Evolutionary conservation across 202 grass and related monocot genomes (phyloP), one percentile per base, ranked within the genome.

Genomic region (Panicum hallii): DNA sequence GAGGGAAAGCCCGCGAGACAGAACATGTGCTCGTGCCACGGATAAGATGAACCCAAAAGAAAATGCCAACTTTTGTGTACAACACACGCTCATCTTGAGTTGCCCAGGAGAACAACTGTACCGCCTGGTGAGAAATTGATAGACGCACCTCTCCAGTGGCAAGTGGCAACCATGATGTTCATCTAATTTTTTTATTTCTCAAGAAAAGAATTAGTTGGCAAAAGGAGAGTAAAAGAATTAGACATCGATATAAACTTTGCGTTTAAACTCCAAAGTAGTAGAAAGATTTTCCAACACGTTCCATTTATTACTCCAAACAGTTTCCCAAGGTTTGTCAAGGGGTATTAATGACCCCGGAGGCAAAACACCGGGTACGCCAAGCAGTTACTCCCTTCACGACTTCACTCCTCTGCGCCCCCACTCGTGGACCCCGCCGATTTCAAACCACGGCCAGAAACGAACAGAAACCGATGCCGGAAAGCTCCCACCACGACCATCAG

Each of bases 371-470:
- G 44, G 75, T 87, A 83, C 84, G 3, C 62, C 0, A 20, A 87
- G 54, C 84, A 87, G 60, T 87, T 87, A 83, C 63, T 46, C 28
- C 2, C 10, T 5, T 82, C 79, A 71, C 67, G 55, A 36, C 67
- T 47, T 62, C 16, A 69, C 70, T 15, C 10, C 5, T 0, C 41
- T 47, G 19, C 50, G 28, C 23, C 36, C 61, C 44, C 58, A 12
- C 45, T 1, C 14, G 58, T 72, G 64, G 70, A 1, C 84, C 84
- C 75, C 77, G 41, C 19, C 22, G 70, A 19, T 78, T 90, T 92
- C 87, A 85, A 90, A 89, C 84, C 87, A 78, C 86, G 78, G 20
- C 63, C 82, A 83, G 34, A 72, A 85, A 82, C 67, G 78, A 83
- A 79, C 55, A 61, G 84, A 76, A 83, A 55, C 43, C 74, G 89